Percentiles rank a stretch among this genome's conserved stretches.
Evolutionary conservation across 2,329 filamentous ascomycete genomes (phyloP).

Genomic region (Ceratocystis colombiana): DNA sequence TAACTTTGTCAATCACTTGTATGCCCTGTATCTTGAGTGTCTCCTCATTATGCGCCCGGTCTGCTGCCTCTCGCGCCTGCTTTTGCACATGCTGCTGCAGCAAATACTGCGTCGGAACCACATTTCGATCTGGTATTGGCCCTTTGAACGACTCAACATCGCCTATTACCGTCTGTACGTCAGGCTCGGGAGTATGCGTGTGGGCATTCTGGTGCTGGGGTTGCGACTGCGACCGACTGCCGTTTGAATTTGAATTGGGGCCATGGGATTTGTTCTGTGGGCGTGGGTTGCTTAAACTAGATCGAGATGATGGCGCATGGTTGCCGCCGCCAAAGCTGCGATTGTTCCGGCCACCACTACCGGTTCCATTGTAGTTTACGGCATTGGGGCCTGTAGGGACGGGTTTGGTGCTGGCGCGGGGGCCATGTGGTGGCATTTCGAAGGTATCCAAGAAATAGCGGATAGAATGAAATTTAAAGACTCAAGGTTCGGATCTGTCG

Average conservation of each 20-base stretch:
- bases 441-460: neutral
- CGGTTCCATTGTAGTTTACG: constrained; percentile 4
- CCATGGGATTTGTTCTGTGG: constrained; percentile 7
- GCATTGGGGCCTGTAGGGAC: constrained; percentile 16
- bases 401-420: constrained; percentile 15
- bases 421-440: constrained; percentile 14
- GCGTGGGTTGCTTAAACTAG: neutral
- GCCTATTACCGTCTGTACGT: constrained; percentile 21
- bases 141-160: constrained; percentile 30
- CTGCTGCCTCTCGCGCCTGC: constrained; percentile 58
- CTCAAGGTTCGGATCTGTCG: neutral
- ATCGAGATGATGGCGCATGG: neutral
- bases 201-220: constrained; percentile 3
- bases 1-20: constrained; percentile 76
- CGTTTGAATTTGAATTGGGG: neutral
- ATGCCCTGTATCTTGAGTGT: constrained; percentile 74
- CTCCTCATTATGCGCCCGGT: constrained; percentile 64
- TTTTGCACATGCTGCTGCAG: constrained; percentile 72
- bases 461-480: neutral
- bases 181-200: constrained; percentile 16
- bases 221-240: constrained; percentile 18
- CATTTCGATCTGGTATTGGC: constrained; percentile 41
- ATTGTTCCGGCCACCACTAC: constrained; percentile 10
- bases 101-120: constrained; percentile 57
- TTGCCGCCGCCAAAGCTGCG: constrained; percentile 15